Evolutionary conservation across 140 eudicot genomes (phyloP).

Genomic region (Senecio squalidus): DNA sequence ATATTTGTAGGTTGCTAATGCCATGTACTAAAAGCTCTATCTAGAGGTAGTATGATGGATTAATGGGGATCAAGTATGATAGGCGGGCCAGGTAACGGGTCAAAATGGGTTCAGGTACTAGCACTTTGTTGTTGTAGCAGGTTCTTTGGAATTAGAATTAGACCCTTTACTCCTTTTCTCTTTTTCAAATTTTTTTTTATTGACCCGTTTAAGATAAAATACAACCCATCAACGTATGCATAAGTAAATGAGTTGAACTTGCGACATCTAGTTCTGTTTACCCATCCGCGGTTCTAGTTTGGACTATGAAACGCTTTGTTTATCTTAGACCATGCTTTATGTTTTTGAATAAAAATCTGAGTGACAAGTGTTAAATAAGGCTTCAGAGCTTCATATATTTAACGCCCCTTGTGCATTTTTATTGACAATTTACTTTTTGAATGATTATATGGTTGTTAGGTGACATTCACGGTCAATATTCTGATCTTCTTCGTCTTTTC

Average conservation of each 20-base stretch:
- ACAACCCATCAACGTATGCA: neutral
- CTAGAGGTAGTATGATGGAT: neutral
- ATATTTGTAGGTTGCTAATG: too few relatives aligned
- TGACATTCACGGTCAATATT: conserved; percentile 63
- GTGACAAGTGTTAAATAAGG: neutral
- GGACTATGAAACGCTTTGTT: neutral
- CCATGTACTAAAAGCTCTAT: neutral
- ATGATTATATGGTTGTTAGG: too few relatives aligned
- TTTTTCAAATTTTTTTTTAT: too few relatives aligned
- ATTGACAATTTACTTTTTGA: too few relatives aligned
- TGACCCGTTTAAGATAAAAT: neutral
- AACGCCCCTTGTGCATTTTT: too few relatives aligned
- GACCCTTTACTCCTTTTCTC: too few relatives aligned
- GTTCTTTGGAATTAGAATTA: too few relatives aligned
- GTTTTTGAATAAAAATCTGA: too few relatives aligned
- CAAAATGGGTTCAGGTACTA: too few relatives aligned
- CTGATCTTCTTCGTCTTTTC: conserved; percentile 58
- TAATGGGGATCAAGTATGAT: too few relatives aligned
- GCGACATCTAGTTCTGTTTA: neutral
- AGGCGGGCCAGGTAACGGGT: neutral
- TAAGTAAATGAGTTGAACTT: neutral
- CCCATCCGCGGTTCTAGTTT: neutral
- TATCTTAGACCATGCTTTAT: neutral
- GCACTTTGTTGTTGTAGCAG: too few relatives aligned
- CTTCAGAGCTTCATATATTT: neutral